Evolutionary conservation across 805 yeast genomes (phyloP), one percentile per base, ranked within the genome.

Genomic region (Starmerella vitae): DNA sequence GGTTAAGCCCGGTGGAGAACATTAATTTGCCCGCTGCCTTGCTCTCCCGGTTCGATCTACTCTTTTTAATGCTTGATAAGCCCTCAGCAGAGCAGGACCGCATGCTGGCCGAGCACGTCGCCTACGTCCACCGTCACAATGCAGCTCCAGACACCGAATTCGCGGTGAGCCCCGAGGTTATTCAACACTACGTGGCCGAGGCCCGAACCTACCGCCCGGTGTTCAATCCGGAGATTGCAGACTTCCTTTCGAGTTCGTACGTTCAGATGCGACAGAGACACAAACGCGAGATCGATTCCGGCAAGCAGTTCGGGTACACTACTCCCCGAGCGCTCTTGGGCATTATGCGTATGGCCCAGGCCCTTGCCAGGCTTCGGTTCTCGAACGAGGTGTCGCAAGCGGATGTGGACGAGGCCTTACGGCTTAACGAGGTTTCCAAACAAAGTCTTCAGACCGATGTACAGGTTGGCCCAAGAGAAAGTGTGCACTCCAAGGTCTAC

Each of bases 21-120:
- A 88, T 91, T 59, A 91, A 91, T 55, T 67, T 91, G 43, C 98
- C 98, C 5, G 96, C 97, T 0, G 98, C 98, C 0, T 67, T 91
- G 51, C 66, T 91, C 37, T 88, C 97, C 26, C 78, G 98, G 64
- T 91, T 91, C 59, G 98, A 91, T 62, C 70, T 91, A 36, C 63
- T 91, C 62, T 91, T 79, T 59, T 66, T 91, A 57, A 71, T 91
- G 47, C 70, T 91, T 48, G 98, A 91, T 64, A 71, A 72, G 48
- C 94, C 97, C 30, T 66, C 71, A 17, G 68, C 77, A 50, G 93
- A 83, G 44, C 64, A 66, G 31, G 98, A 91, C 63, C 84, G 78
- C 57, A 71, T 75, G 57, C 68, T 91, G 54, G 98, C 98, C 0
- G 76, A 72, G 51, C 98, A 91, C 61, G 97, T 91, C 47, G 78